Conservation (phyloP, 2,329 filamentous ascomycete species). For the Ceratocystis ficicola region DNA sequence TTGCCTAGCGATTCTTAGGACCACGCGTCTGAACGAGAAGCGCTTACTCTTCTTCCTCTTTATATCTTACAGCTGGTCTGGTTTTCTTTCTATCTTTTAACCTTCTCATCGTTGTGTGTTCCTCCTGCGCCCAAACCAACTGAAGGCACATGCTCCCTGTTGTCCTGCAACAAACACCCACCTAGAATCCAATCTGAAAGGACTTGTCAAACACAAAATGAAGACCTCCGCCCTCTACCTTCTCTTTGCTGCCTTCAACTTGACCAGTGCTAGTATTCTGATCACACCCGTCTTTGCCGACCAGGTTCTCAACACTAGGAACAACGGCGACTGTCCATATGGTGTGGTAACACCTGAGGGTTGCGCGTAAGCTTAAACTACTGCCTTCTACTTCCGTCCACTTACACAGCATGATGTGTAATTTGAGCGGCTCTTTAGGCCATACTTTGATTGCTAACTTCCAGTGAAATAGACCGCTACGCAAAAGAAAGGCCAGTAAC, state of each 20-base stretch:
- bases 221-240: conserved; percentile 31
- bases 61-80: conserved; percentile 14
- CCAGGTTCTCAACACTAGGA: conserved; percentile 39
- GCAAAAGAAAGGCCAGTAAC: neutral
- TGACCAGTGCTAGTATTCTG: conserved; percentile 43
- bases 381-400: conserved; percentile 20
- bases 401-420: neutral
- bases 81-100: neutral
- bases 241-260: conserved; percentile 35
- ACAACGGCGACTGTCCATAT: conserved; percentile 41
- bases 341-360: conserved; percentile 45
- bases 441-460: neutral
- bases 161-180: too few relatives aligned
- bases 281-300: conserved; percentile 41
- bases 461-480: neutral
- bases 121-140: conserved; percentile 1
- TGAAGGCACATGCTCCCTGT: neutral
- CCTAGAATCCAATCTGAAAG: neutral
- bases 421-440: neutral
- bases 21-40: neutral
- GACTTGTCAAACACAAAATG: conserved; percentile 28
- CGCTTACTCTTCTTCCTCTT: neutral
- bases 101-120: conserved; percentile 8
- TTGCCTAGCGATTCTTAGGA: neutral
- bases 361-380: conserved; percentile 38